Evolutionary conservation across 257 asterid species (phyloP).

Genomic region (Ligustrum vulgare): DNA sequence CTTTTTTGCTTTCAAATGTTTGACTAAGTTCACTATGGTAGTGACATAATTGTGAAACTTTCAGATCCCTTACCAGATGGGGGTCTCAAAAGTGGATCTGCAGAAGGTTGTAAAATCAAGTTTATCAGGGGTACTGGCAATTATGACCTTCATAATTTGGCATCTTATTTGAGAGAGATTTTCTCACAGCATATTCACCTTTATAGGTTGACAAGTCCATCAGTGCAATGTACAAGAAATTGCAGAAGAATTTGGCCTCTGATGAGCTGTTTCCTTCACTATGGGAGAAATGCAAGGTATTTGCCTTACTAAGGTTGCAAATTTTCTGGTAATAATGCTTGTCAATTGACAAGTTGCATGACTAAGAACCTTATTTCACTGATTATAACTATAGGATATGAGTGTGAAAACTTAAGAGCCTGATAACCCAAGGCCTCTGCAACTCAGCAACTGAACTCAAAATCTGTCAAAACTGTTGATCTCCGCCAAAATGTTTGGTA

Average conservation of each 20-base stretch:
- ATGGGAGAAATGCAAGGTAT: conserved; percentile 99
- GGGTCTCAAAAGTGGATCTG: conserved; percentile 78
- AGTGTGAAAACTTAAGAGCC: background rate
- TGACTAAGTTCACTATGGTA: conserved; percentile 9
- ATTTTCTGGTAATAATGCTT: conserved; percentile 5
- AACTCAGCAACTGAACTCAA: background rate
- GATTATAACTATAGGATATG: background rate
- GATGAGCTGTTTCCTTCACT: conserved; percentile 95
- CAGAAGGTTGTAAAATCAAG: conserved; percentile 85
- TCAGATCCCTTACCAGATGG: conserved; percentile 94
- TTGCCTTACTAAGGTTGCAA: conserved; percentile 15
- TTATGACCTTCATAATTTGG: conserved; percentile 4
- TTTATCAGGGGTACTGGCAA: conserved; percentile 78
- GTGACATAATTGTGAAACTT: conserved; percentile 10
- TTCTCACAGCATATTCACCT: conserved; percentile 13
- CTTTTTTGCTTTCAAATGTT: conserved; percentile 4
- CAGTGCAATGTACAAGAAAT: conserved; percentile 71
- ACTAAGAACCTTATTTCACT: background rate
- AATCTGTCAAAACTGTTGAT: background rate
- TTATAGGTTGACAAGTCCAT: conserved; percentile 87
- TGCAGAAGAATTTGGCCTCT: conserved; percentile 79
- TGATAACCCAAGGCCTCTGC: background rate
- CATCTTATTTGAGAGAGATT: conserved; percentile 4
- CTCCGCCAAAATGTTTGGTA: background rate
- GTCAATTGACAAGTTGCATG: conserved; percentile 10